These are phyloP conservation scores for Mucor irregularis DNA, from an alignment of 371 early-diverging fungal species.

Conservation along the genomic window DNA sequence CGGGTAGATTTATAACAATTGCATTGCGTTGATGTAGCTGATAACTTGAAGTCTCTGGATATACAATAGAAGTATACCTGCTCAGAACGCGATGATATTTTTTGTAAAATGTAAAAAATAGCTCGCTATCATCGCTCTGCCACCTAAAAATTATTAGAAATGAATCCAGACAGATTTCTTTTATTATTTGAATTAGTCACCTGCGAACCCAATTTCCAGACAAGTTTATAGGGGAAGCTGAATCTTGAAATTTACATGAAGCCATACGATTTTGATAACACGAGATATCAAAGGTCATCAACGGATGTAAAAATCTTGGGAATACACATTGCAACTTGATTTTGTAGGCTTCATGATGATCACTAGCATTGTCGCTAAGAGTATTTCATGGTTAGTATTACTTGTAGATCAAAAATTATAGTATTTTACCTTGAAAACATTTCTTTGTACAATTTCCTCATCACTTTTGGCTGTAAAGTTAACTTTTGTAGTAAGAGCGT, in stretches of 20 bases:
- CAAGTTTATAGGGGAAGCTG: constrained; percentile 33
- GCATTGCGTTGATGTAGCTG: constrained; percentile 31
- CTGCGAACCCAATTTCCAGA: constrained; percentile 54
- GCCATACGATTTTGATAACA: constrained; percentile 5
- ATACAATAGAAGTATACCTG: constrained; percentile 28
- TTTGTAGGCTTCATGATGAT: not conserved
- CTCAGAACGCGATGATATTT: constrained; percentile 52
- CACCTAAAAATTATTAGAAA: constrained; percentile 28
- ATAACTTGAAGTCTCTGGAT: constrained; percentile 24
- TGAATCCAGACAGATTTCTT: not conserved
- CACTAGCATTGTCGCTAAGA: too few relatives aligned
- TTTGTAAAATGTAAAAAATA: constrained; percentile 60
- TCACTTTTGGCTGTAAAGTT: constrained; percentile 35
- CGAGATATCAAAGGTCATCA: constrained; percentile 12
- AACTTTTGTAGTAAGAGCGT: constrained; percentile 41
- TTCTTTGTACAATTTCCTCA: constrained; percentile 33
- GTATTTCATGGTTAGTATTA: too few relatives aligned
- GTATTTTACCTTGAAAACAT: constrained; percentile 1
- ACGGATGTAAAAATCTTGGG: constrained; percentile 17
- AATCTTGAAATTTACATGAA: not conserved
- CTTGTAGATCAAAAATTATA: too few relatives aligned
- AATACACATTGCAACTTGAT: constrained; percentile 6
- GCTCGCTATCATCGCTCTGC: constrained; percentile 61
- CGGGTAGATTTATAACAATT: constrained; percentile 48
- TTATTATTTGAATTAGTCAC: constrained; percentile 17